These are phyloP conservation scores for Styphnolobium japonicum DNA, from an alignment of 306 rosid species.

Conservation along the genomic window DNA sequence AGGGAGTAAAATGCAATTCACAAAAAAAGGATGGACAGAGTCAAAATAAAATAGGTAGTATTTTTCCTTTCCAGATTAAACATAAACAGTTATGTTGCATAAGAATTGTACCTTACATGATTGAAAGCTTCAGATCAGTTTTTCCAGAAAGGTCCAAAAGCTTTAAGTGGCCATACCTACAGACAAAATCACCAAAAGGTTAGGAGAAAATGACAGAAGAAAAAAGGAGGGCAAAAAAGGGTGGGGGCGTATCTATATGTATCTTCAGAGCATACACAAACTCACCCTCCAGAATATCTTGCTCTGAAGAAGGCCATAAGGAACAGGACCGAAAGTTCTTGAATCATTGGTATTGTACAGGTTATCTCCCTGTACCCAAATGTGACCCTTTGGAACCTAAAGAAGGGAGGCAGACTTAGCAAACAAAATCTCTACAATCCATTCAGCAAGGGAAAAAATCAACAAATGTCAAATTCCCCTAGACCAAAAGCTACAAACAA, in stretches of 20 bases:
- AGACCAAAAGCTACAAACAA: not conserved
- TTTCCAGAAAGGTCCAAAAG: constrained; percentile 58
- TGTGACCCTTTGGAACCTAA: constrained; percentile 73
- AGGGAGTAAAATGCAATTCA: not conserved
- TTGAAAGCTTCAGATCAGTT: constrained; percentile 24
- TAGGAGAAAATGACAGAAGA: not conserved
- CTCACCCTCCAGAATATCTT: constrained; percentile 71
- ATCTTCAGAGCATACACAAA: not conserved
- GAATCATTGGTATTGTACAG: constrained; percentile 52
- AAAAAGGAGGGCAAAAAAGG: not conserved
- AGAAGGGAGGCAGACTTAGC: constrained; percentile 8
- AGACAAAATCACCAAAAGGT: constrained; percentile 9
- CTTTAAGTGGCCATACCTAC: constrained; percentile 60
- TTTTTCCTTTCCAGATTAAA: not conserved
- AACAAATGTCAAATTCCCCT: not conserved
- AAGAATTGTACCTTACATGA: constrained; percentile 31
- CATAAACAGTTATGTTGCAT: not conserved
- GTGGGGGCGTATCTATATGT: not conserved
- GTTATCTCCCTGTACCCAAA: constrained; percentile 85
- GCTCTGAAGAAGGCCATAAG: constrained; percentile 63
- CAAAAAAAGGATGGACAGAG: not conserved
- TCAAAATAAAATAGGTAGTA: not conserved
- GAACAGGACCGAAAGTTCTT: constrained; percentile 69
- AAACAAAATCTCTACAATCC: constrained; percentile 2
- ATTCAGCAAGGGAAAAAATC: not conserved